Evolutionary conservation across 2,329 filamentous ascomycete genomes (phyloP).

Genomic region (Trichoderma oligosporum): DNA sequence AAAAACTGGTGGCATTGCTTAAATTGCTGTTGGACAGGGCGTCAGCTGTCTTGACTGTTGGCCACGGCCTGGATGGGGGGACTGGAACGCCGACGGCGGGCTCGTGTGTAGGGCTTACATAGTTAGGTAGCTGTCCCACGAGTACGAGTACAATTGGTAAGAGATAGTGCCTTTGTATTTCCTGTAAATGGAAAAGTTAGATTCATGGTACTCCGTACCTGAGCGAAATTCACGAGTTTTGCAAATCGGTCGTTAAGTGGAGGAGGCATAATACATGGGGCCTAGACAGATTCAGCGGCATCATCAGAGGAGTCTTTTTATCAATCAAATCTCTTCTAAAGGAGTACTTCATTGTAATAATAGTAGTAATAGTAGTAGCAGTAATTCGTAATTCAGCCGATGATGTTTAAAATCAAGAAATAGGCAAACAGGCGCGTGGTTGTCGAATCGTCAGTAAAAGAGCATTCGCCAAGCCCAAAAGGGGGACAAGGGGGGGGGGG

Average conservation of each 20-base stretch:
- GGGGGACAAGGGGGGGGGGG: slow-evolving; percentile 3
- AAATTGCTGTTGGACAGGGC: not conserved
- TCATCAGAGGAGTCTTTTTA: not conserved
- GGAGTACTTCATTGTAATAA: too few relatives aligned
- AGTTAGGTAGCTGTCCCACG: not conserved
- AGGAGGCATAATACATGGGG: not conserved
- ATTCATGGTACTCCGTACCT: not conserved
- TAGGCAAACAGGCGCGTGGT: not conserved
- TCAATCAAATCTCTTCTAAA: too few relatives aligned
- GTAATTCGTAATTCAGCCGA: not conserved
- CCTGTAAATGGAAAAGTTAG: not conserved
- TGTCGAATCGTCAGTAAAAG: not conserved
- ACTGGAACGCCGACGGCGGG: not conserved
- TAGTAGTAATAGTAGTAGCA: too few relatives aligned
- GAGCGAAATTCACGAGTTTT: not conserved
- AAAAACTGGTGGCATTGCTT: not conserved
- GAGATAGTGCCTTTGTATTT: not conserved
- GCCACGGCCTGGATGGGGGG: not conserved
- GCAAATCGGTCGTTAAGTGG: not conserved
- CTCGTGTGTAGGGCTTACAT: not conserved
- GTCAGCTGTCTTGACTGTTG: not conserved
- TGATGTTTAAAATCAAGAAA: not conserved
- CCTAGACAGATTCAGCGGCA: not conserved
- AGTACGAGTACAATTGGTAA: not conserved
- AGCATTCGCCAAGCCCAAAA: slow-evolving; percentile 4